These are phyloP conservation scores for Austroboletus festivus DNA, from an alignment of 768 basidiomycete genomes.

Conservation along the genomic window DNA sequence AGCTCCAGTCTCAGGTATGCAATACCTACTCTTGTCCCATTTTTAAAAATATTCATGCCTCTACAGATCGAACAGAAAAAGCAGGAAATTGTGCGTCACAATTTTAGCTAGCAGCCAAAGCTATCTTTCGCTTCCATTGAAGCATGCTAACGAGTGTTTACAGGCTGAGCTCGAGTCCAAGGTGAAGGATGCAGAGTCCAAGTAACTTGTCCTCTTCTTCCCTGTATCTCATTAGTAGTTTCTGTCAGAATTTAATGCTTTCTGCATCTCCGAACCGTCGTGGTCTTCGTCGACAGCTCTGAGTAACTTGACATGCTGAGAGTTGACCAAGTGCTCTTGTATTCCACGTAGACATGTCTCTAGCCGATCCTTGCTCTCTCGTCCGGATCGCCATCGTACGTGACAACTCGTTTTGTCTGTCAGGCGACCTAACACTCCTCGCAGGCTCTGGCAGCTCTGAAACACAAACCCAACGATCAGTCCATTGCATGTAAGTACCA, in stretches of 20 bases:
- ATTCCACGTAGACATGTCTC: constrained; percentile 4
- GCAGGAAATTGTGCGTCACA: constrained; percentile 30
- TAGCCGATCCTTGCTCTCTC: constrained; percentile 11
- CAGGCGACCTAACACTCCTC: too few relatives aligned
- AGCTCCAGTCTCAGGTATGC: constrained; percentile 56
- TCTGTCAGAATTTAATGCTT: background rate
- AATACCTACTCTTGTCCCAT: too few relatives aligned
- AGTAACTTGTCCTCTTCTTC: constrained; percentile 10
- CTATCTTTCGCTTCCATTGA: constrained; percentile 10
- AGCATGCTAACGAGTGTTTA: constrained; percentile 12
- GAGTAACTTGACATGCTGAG: too few relatives aligned
- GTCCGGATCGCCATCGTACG: constrained; percentile 26
- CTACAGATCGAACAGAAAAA: constrained; percentile 31
- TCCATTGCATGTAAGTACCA: constrained; percentile 19
- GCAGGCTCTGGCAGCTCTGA: constrained; percentile 25
- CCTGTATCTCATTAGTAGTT: constrained; percentile 6
- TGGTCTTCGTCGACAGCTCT: background rate
- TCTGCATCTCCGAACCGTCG: background rate
- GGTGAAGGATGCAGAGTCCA: constrained; percentile 22
- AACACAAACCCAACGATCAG: constrained; percentile 24
- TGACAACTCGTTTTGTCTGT: background rate
- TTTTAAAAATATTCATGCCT: background rate
- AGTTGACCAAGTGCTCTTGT: too few relatives aligned
- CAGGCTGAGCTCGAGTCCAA: constrained; percentile 32
- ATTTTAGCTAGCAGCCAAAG: constrained; percentile 10